Conservation (phyloP, 306 rosid species). For the Malus sylvestris region DNA sequence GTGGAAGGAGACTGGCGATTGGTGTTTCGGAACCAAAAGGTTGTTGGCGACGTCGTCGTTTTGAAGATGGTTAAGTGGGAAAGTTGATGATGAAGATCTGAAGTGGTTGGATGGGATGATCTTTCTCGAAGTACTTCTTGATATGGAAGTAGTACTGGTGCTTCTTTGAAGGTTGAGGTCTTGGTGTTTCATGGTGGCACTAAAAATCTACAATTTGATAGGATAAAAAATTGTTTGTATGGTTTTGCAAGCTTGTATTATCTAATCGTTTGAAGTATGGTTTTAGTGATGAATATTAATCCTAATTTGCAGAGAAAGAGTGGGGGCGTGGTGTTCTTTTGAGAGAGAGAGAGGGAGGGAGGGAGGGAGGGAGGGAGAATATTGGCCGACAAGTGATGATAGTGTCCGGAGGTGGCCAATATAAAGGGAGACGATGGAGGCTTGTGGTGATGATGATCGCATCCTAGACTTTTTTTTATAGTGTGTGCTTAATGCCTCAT, state of each 20-base stretch:
- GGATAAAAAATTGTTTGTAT: background rate
- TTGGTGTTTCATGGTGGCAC: constrained; percentile 43
- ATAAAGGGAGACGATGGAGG: constrained; percentile 68
- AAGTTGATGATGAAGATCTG: constrained; percentile 6
- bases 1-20: constrained; percentile 20
- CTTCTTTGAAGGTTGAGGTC: constrained; percentile 45
- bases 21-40: constrained; percentile 31
- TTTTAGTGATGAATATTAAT: background rate
- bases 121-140: constrained; percentile 30
- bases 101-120: constrained; percentile 36
- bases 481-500: constrained; percentile 9
- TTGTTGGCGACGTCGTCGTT: constrained; percentile 34
- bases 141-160: constrained; percentile 17
- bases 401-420: constrained; percentile 48
- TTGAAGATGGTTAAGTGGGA: constrained; percentile 5
- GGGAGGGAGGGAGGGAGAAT: constrained; percentile 10
- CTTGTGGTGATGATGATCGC: constrained; percentile 50
- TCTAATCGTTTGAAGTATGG: background rate
- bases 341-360: background rate
- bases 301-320: background rate
- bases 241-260: background rate
- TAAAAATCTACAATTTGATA: background rate
- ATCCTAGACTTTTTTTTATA: constrained; percentile 19
- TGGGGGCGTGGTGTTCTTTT: background rate
- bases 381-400: constrained; percentile 68